Evolutionary conservation across 768 basidiomycete genomes (phyloP).

Genomic region (Amylocystis lapponica): DNA sequence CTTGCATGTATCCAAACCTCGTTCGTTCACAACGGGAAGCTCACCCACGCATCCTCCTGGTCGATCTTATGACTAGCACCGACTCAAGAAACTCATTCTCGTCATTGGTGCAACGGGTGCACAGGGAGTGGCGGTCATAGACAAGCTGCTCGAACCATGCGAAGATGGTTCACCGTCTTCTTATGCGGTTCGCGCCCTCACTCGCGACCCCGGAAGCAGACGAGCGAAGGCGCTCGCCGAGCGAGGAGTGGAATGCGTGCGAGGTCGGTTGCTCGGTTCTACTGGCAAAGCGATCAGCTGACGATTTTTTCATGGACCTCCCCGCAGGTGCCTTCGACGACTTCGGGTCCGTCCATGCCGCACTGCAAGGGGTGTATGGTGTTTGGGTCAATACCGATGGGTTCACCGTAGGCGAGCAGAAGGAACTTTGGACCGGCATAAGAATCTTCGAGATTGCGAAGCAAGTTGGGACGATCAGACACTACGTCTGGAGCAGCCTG

Average conservation of each 20-base stretch:
- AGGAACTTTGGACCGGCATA: slow-evolving; percentile 34
- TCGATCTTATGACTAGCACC: no score
- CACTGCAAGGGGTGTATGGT: slow-evolving; percentile 29
- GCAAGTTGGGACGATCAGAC: slow-evolving; percentile 26
- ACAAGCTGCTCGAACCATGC: slow-evolving; percentile 29
- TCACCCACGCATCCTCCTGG: no score
- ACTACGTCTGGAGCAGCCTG: slow-evolving; percentile 36
- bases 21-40: no score
- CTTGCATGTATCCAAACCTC: no score
- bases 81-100: slow-evolving; percentile 31
- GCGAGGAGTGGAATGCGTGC: slow-evolving; percentile 32
- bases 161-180: slow-evolving; percentile 36
- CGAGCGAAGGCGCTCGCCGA: slow-evolving; percentile 31
- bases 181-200: slow-evolving; percentile 37
- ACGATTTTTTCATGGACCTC: not conserved
- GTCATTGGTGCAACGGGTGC: slow-evolving; percentile 44
- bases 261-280: slow-evolving; percentile 28
- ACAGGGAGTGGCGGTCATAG: slow-evolving; percentile 36
- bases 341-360: slow-evolving; percentile 22
- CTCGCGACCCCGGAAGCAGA: slow-evolving; percentile 27
- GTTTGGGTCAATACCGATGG: slow-evolving; percentile 30
- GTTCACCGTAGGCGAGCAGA: slow-evolving; percentile 35
- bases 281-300: no score
- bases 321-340: slow-evolving; percentile 28
- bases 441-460: slow-evolving; percentile 37